Base-by-base conservation (phyloP, 73 alveolate genomes). In the Symbiodinium natans region DNA sequence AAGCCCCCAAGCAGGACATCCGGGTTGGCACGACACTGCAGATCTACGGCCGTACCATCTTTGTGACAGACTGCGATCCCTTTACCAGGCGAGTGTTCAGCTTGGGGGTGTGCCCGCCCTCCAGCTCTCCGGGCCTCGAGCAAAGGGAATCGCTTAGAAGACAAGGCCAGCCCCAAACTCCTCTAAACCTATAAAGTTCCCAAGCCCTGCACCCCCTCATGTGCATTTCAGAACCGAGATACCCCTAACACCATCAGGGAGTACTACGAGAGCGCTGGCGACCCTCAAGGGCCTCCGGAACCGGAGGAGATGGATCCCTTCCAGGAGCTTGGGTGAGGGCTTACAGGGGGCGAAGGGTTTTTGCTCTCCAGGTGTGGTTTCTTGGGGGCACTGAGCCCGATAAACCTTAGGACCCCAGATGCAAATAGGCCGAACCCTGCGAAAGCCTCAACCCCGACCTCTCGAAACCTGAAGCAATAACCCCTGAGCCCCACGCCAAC, bases 1-100 rank as follows among this genome's bases (percentile, higher is more conserved):
- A n/a, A n/a, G n/a, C n/a, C n/a, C n/a, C n/a, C n/a, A n/a, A n/a
- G n/a, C n/a, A 88, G 95, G 95, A 88, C 85, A 59, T 88, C 86
- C 85, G 73, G 2, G 95, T 88, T 31, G 98, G 98, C 38, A 10
- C 40, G 25, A 46, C 88, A 8, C 90, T 92, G 27, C 98, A 92
- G 82, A 92, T 92, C 98, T 92, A 92, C 43, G 98, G 95, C 42
- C 87, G 99, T 88, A 93, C 83, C 82, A 85, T 99, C 86, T 59
- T 99, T 34, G 99, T 99, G 46, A 99, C 96, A 63, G 99, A 99
- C 98, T 98, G 99, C 71, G 99, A 99, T 84, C 99, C 99, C 80
- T 99, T 99, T 93, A 99, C 99, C n/a, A 92, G 99, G 93, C 99
- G 39, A n/a, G n/a, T n/a, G n/a, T n/a, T n/a, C n/a, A n/a, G n/a